Percentiles rank a stretch among this genome's conserved stretches.
Evolutionary conservation across 2,329 filamentous ascomycete genomes (phyloP).

Genomic region (Arthrobotrys entomopaga): DNA sequence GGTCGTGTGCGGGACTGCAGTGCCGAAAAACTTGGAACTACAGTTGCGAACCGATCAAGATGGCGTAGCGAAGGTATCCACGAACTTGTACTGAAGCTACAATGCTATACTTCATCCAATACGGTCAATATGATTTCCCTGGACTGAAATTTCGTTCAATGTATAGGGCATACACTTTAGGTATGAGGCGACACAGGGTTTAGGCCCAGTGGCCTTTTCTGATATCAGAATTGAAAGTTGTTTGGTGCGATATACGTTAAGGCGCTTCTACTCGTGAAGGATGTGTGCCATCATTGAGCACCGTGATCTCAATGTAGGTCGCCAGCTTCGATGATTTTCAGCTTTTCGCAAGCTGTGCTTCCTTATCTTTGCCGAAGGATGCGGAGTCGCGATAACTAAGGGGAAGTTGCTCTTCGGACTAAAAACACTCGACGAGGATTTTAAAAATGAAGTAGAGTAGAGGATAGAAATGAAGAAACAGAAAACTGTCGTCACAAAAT

Average conservation of each 20-base stretch:
- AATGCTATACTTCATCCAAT: neutral
- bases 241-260: conserved; percentile 10
- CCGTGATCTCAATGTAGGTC: conserved; percentile 52
- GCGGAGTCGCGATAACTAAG: conserved; percentile 13
- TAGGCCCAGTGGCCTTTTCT: too few relatives aligned
- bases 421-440: neutral
- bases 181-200: too few relatives aligned
- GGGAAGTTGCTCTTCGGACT: conserved; percentile 6
- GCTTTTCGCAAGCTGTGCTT: conserved; percentile 52
- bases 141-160: too few relatives aligned
- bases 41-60: neutral
- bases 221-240: too few relatives aligned
- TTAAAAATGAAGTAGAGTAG: neutral
- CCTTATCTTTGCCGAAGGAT: conserved; percentile 3
- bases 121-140: too few relatives aligned
- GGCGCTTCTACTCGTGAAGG: conserved; percentile 28
- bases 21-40: neutral
- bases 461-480: neutral
- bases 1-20: neutral
- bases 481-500: conserved; percentile 4
- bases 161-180: too few relatives aligned
- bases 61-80: neutral
- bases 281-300: conserved; percentile 53
- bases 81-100: neutral
- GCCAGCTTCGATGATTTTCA: conserved; percentile 54